Percentiles rank a stretch among this genome's conserved stretches.
Conservation (phyloP, 306 rosid species). For the Vachellia pachyceras region DNA sequence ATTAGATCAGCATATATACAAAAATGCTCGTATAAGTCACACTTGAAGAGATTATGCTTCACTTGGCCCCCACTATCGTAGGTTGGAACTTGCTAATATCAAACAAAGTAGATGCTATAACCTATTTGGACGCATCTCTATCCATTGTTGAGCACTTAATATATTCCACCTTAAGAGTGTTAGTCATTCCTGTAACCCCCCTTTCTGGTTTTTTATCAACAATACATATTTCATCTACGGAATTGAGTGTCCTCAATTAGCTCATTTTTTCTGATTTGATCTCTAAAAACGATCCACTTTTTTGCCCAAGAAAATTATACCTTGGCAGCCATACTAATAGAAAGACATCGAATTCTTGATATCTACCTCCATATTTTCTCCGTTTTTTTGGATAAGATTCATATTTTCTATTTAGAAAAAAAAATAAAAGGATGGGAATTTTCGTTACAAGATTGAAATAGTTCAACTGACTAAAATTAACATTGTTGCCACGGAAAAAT, state of each 20-base stretch:
- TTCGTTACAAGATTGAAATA: background rate
- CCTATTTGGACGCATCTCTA: background rate
- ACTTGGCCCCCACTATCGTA: background rate
- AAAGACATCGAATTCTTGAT: constrained; percentile 9
- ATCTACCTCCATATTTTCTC: background rate
- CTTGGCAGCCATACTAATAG: background rate
- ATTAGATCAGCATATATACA: background rate
- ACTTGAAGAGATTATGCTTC: background rate
- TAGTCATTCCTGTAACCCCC: background rate
- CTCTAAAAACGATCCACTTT: constrained; percentile 6
- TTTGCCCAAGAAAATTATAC: background rate
- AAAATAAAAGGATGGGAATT: background rate
- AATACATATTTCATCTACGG: background rate
- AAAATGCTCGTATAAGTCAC: constrained; percentile 3
- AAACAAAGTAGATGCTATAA: background rate
- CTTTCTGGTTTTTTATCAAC: background rate
- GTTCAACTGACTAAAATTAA: background rate
- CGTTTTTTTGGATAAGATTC: no score
- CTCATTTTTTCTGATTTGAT: background rate
- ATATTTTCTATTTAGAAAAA: background rate
- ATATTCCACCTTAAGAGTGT: background rate
- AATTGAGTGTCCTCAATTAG: background rate
- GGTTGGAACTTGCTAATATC: background rate
- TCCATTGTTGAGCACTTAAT: background rate
- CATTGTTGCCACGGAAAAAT: background rate